Evolutionary conservation across 805 yeast genomes (phyloP), one percentile per base, ranked within the genome.

Genomic region (Wickerhamiella shivajii): DNA sequence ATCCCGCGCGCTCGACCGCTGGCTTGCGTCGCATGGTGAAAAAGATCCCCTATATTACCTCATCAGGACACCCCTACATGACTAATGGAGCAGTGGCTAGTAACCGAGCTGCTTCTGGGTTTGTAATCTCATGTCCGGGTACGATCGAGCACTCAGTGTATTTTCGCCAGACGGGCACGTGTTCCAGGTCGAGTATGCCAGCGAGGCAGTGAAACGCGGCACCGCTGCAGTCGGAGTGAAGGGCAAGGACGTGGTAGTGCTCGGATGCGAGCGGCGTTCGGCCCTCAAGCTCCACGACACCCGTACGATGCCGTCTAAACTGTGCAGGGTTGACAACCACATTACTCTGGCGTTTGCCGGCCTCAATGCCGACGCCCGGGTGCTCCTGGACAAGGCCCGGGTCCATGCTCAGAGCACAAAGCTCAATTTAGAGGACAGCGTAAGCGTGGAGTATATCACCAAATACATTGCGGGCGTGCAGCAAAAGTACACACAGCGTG

Each of bases 141-240:
- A 87, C 93, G 98, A 87, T 60, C 74, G 97, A 69, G 98, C 98
- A 37, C 70, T 87, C 50, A 85, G 96, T 42, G 92, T 87, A 57
- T 87, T 87, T 64, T 83, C 94, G 77, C 98, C 98, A 45, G 98
- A 87, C 62, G 98, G 98, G 40, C 96, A 87, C 56, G 94, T 87
- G 54, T 87, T 87, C 66, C 98, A 90, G 67, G 98, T 90, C 26
- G 97, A 90, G 58, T 90, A 90, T 51, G 98, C 98, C 17, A 67
- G 78, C 24, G 98, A 90, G 56, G 98, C 98, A 1, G 98, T 90
- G 28, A 90, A 87, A 54, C 72, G 97, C 60, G 98, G 98, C 39
- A 90, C 98, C 3, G 83, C 95, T 55, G 95, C 97, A 2, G 94
- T 90, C 29, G 98, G 96, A 25, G 87, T 90, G 39, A 87, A 85